Conservation (phyloP, 2,329 filamentous ascomycete species). For the Aspergillus cejpii region DNA sequence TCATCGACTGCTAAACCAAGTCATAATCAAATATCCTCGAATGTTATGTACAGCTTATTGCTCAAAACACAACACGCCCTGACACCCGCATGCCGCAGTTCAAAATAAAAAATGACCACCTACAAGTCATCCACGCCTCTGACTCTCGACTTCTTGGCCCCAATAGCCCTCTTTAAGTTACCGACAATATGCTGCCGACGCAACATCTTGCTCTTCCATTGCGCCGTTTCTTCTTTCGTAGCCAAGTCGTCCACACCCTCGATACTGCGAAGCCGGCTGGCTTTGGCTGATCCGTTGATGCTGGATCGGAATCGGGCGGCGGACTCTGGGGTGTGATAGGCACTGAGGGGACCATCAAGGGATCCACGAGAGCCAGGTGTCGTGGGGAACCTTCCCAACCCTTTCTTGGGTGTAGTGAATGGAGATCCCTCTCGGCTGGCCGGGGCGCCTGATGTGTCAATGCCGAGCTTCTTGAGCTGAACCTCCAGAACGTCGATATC, state of each 20-base stretch:
- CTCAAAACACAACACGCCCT: constrained; percentile 4
- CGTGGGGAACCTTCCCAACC: constrained; percentile 25
- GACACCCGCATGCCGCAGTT: constrained; percentile 5
- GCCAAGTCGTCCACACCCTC: constrained; percentile 22
- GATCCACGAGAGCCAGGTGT: constrained; percentile 37
- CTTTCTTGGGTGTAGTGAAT: constrained; percentile 34
- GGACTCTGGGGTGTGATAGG: constrained; percentile 41
- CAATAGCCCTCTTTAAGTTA: constrained; percentile 34
- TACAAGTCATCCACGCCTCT: constrained; percentile 30
- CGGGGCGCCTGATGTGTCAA: constrained; percentile 33
- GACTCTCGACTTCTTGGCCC: constrained; percentile 30
- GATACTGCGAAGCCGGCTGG: constrained; percentile 29
- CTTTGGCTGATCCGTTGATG: constrained; percentile 30
- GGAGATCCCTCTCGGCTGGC: constrained; percentile 35
- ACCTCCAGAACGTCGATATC: constrained; percentile 87
- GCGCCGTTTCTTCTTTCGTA: constrained; percentile 26
- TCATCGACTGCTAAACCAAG: background rate
- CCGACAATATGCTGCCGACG: constrained; percentile 33
- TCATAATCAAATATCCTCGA: background rate
- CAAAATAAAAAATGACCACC: constrained; percentile 6
- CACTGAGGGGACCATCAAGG: constrained; percentile 27
- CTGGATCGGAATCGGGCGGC: constrained; percentile 31
- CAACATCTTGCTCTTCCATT: constrained; percentile 33
- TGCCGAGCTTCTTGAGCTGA: constrained; percentile 67
- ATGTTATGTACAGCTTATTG: constrained; percentile 11